These are phyloP conservation scores for Talaromyces sp. DNA, from an alignment of 2,329 filamentous ascomycete genomes.

Conservation along the genomic window DNA sequence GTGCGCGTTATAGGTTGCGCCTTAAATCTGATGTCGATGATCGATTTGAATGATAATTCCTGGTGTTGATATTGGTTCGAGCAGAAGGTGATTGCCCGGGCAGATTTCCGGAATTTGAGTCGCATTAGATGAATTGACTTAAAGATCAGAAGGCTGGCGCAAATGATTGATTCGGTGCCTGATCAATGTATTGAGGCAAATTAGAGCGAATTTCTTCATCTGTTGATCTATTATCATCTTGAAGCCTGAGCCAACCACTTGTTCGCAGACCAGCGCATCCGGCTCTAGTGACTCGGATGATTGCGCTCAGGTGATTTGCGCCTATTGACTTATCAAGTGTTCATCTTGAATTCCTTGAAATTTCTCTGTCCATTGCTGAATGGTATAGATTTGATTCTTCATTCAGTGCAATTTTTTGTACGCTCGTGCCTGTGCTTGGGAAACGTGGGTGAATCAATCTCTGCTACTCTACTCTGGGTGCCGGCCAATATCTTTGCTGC, in stretches of 20 bases:
- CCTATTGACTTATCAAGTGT: constrained; percentile 2
- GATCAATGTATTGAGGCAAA: neutral
- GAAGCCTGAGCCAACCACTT: constrained; percentile 10
- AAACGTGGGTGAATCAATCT: neutral
- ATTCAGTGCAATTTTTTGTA: neutral
- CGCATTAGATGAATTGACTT: neutral
- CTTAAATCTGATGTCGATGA: neutral
- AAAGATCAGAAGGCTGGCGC: neutral
- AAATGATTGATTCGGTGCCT: neutral
- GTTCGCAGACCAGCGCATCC: constrained; percentile 15
- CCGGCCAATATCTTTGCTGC: constrained; percentile 1
- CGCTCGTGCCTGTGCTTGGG: neutral
- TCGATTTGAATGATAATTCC: neutral
- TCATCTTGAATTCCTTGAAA: neutral
- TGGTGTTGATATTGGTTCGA: neutral
- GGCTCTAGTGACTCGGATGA: constrained; percentile 11
- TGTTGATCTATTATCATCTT: constrained; percentile 9
- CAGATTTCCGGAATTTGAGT: neutral
- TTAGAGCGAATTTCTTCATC: neutral
- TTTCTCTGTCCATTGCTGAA: neutral
- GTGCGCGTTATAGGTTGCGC: neutral
- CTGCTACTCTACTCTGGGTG: neutral
- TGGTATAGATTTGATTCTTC: constrained; percentile 3
- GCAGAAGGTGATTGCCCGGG: neutral
- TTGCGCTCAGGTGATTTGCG: constrained; percentile 17